A percentile compares a stretch with the other conserved stretches of the same genome.
Evolutionary conservation across 345 rosid genomes (phyloP).

Genomic region (Reutealis trisperma): DNA sequence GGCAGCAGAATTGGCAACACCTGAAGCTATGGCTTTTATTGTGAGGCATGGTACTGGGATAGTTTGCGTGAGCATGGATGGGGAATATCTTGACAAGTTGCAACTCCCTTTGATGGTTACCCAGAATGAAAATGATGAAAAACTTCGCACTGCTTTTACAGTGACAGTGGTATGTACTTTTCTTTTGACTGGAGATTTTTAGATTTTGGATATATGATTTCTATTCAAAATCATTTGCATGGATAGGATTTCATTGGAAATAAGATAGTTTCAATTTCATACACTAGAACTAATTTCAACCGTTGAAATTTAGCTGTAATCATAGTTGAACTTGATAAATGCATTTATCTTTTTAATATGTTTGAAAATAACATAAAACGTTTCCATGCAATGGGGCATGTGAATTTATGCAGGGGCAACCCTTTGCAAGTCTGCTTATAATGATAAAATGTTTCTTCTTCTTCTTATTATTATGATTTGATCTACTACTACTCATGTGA

Average conservation of each 20-base stretch:
- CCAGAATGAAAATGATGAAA: slow-evolving; percentile 80
- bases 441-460: not conserved
- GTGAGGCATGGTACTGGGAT: slow-evolving; percentile 93
- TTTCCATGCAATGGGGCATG: not conserved
- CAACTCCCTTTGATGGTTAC: slow-evolving; percentile 85
- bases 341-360: not conserved
- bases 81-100: slow-evolving; percentile 73
- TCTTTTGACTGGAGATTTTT: not conserved
- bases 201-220: not conserved
- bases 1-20: slow-evolving; percentile 85
- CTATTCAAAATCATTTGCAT: not conserved
- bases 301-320: not conserved
- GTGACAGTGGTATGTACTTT: slow-evolving; percentile 78
- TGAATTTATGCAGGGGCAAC: not conserved
- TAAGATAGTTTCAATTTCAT: not conserved
- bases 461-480: not conserved
- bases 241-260: not conserved
- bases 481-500: not conserved
- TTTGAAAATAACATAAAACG: not conserved
- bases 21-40: slow-evolving; percentile 94
- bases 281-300: not conserved
- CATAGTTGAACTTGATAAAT: not conserved
- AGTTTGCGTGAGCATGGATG: slow-evolving; percentile 86
- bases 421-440: no score
- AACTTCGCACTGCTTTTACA: slow-evolving; percentile 83